These are phyloP conservation scores for Scheffersomyces lignicola DNA, from an alignment of 1,139 yeast genomes.

Conservation along the genomic window DNA sequence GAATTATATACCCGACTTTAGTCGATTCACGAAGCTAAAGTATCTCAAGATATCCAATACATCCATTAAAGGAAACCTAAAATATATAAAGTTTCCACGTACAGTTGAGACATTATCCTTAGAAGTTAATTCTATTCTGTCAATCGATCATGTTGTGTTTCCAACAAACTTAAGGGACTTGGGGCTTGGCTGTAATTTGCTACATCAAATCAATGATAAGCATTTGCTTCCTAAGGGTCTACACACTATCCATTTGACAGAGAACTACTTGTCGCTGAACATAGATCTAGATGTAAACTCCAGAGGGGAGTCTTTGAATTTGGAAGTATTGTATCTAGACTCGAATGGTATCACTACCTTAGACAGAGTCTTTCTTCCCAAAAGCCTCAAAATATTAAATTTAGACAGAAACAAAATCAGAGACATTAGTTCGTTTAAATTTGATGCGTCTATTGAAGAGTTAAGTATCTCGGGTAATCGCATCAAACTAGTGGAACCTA, in stretches of 20 bases:
- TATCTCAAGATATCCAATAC: conserved; percentile 21
- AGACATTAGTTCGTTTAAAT: conserved; percentile 11
- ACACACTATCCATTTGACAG: conserved; percentile 22
- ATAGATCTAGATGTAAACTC: conserved; percentile 18
- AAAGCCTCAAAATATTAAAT: conserved; percentile 17
- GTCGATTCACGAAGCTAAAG: conserved; percentile 13
- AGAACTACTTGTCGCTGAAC: conserved; percentile 16
- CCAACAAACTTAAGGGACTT: conserved; percentile 19
- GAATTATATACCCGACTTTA: conserved; percentile 8
- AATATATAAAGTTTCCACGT: conserved; percentile 18
- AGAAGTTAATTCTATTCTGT: conserved; percentile 22
- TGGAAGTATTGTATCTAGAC: conserved; percentile 21
- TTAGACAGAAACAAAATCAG: conserved; percentile 21
- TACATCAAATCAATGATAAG: conserved; percentile 14
- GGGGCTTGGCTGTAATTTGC: conserved; percentile 23
- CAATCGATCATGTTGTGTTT: conserved; percentile 19
- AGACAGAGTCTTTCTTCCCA: conserved; percentile 17
- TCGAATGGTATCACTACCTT: conserved; percentile 16
- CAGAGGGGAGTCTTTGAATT: conserved; percentile 14
- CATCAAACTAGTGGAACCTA: conserved; percentile 8
- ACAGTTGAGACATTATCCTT: conserved; percentile 18
- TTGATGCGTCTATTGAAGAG: conserved; percentile 17
- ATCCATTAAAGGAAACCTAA: conserved; percentile 15
- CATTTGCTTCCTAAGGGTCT: conserved; percentile 17
- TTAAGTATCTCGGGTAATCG: conserved; percentile 24